Conservation (phyloP, 2,329 filamentous ascomycete genomes). For the Colletotrichum theobromicola region DNA sequence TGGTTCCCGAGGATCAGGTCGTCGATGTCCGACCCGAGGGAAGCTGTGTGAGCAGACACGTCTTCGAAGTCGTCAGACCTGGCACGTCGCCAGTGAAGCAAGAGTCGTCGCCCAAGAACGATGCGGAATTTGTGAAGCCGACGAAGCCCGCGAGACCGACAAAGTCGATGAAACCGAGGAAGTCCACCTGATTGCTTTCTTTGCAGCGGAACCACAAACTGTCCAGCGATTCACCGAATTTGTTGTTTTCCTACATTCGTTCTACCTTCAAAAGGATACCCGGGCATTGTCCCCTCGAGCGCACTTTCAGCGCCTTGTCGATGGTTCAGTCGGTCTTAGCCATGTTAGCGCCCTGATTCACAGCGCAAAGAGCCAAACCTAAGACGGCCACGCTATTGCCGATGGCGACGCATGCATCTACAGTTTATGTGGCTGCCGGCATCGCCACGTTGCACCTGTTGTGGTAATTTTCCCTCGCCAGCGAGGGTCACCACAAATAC, state of each 20-base stretch:
- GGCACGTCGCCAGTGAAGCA: not conserved
- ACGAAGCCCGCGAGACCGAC: not conserved
- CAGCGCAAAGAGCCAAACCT: not conserved
- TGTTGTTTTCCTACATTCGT: not conserved
- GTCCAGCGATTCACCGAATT: not conserved
- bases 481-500: not conserved
- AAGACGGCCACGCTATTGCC: conserved; percentile 4
- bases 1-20: conserved; percentile 73
- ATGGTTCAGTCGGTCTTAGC: not conserved
- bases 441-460: conserved; percentile 8
- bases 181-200: not conserved
- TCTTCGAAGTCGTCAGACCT: conserved; percentile 33
- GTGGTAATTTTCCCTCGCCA: not conserved
- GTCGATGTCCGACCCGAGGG: conserved; percentile 60
- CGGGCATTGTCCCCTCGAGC: not conserved
- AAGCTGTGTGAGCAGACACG: conserved; percentile 46
- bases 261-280: not conserved
- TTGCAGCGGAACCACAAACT: not conserved
- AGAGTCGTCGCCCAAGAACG: not conserved
- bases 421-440: not conserved
- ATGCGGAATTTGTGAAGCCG: not conserved
- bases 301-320: not conserved
- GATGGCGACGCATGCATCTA: conserved; percentile 3
- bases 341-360: not conserved
- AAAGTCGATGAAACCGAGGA: conserved; percentile 6